phyloP scores from a whole-genome alignment of 2,329 filamentous ascomycete genomes.

The Pseudogymnoascus sp. region DNA sequence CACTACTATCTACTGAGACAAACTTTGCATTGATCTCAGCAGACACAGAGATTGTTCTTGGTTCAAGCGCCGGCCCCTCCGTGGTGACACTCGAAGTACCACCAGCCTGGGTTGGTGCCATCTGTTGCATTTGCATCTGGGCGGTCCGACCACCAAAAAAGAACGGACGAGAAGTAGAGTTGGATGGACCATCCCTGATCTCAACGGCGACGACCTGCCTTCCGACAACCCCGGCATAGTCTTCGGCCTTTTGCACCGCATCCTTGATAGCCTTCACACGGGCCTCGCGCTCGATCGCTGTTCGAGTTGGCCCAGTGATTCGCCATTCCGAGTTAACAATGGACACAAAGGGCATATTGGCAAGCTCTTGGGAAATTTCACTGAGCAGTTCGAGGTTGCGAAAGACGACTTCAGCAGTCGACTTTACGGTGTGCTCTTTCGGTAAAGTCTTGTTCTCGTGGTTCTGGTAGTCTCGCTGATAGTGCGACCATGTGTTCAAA shows the following conservation, averaged over 20 bases:
- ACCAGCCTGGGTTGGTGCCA: background rate
- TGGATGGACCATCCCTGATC: slow-evolving; percentile 15
- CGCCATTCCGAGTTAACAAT: slow-evolving; percentile 17
- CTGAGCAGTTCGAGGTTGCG: slow-evolving; percentile 16
- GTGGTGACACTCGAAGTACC: background rate
- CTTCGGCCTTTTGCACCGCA: slow-evolving; percentile 18
- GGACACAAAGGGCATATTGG: slow-evolving; percentile 16
- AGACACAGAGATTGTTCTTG: slow-evolving; percentile 15
- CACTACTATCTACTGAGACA: background rate
- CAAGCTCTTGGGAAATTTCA: slow-evolving; percentile 12
- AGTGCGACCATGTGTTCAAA: slow-evolving; percentile 11
- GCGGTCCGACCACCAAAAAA: background rate
- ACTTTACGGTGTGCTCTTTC: slow-evolving; percentile 11
- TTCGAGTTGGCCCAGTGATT: slow-evolving; percentile 14
- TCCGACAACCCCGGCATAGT: slow-evolving; percentile 17
- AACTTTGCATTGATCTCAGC: slow-evolving; percentile 17
- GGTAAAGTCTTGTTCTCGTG: slow-evolving; percentile 2
- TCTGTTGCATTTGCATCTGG: background rate
- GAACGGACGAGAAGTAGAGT: background rate
- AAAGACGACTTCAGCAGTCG: slow-evolving; percentile 16
- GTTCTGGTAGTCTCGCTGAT: background rate
- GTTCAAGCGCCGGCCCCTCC: slow-evolving; percentile 15
- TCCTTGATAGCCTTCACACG: slow-evolving; percentile 17
- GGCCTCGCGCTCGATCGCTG: slow-evolving; percentile 16
- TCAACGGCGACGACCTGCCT: slow-evolving; percentile 16